Base-by-base conservation (phyloP, 805 yeast genomes). In the Lipomyces sp. region DNA sequence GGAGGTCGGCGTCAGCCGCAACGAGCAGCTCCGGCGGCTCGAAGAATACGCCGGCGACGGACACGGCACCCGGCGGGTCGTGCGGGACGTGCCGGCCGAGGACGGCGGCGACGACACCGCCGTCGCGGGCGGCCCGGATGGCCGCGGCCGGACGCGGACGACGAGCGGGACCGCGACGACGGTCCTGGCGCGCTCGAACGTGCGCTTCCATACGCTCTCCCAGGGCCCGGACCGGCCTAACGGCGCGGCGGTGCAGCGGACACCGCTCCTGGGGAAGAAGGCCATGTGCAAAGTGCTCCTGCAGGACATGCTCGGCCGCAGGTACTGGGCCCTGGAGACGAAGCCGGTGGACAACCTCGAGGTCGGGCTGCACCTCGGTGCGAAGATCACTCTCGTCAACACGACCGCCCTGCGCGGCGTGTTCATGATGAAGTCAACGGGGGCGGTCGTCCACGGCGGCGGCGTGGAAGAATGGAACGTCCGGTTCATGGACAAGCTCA, bases 281-380 rank as follows among this genome's bases (percentile, higher is more conserved):
- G 16, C 14, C n/a, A 24, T 42, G 33, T 53, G 58, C 36, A 53
- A 54, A 36, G 42, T 51, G 13, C 31, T 54, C n/a, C 39, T 54
- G n/a, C 58, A 47, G 39, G 58, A 54, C 37, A 28, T 43, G 2
- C 45, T 54, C 5, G 57, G 57, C 11, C 38, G 57, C 8, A 13
- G 22, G 16, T 51, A 24, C 29, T 54, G 52, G 53, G 58, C 50
- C 2, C 24, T 51, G n/a, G 58, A 54, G 21, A 28, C 14, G 24
- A 26, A 42, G 24, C 53, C 56, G 13, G 39, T 54, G 10, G 36
- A 39, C 19, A 26, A 24, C 8, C 31, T 54, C 33, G 45, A 45
- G 35, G 53, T 54, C n/a, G 58, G 53, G 8, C 40, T 54, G 7
- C 42, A 49, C 14, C 43, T 51, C 16, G 54, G 58, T 7, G 22